These are phyloP conservation scores for Dioscorea cayenensis DNA, from an alignment of 116 monocot species.

Conservation along the genomic window DNA sequence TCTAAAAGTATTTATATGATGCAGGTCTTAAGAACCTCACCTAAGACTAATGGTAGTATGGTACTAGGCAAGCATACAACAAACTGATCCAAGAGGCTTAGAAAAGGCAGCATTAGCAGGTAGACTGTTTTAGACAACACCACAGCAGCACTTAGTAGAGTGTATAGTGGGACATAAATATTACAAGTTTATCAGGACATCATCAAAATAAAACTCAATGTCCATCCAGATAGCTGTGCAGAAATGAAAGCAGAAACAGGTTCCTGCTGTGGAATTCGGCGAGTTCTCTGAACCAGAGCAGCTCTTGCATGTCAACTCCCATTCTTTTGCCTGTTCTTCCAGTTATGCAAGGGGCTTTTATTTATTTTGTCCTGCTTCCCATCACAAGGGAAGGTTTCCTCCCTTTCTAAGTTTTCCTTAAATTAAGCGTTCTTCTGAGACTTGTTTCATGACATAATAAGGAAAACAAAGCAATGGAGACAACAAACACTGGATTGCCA, in stretches of 20 bases:
- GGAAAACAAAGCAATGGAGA: neutral
- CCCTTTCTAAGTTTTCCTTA: conserved; percentile 1
- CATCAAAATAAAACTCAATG: neutral
- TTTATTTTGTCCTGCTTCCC: neutral
- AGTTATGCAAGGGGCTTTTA: neutral
- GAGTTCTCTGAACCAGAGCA: neutral
- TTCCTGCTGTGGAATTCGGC: neutral
- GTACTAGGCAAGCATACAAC: too few species aligned
- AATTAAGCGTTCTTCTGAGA: neutral
- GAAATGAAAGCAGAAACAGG: neutral
- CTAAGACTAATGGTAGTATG: too few species aligned
- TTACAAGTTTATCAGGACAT: neutral
- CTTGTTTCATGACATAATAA: neutral
- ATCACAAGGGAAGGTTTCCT: neutral
- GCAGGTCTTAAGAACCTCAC: too few species aligned
- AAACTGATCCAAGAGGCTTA: too few species aligned
- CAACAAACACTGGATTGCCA: neutral
- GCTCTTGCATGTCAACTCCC: neutral
- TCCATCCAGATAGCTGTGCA: neutral
- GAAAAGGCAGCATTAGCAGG: too few species aligned
- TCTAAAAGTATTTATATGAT: too few species aligned
- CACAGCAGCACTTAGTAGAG: too few species aligned
- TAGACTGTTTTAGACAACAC: too few species aligned
- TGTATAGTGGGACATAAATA: neutral
- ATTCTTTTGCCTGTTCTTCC: too few species aligned